Evolutionary conservation across 495 filamentous ascomycete genomes (phyloP), one percentile per base, ranked within the genome.

Genomic region (Podospora anserina): DNA sequence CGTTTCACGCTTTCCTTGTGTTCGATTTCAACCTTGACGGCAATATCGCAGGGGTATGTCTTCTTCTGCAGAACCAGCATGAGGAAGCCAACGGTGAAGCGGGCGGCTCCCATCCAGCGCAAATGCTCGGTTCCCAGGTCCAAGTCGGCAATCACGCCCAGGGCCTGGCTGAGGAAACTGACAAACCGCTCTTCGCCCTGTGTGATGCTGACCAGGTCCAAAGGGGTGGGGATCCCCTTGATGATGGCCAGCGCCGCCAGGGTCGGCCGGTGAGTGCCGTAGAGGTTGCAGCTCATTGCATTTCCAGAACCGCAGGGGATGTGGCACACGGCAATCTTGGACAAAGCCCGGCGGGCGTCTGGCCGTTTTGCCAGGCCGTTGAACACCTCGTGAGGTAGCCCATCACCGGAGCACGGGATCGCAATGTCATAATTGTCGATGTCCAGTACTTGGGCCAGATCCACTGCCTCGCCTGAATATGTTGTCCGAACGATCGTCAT

Each of bases 241-340:
- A 97, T 84, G 19, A 97, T 88, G 4, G 86, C 86, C 69, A 99
- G 76, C 9, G 94, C 90, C 3, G 93, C 92, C 62, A 92, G 74
- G 63, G 88, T 90, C 13, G 90, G 86, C 69, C 87, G 90, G 44
- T 88, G 86, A 1, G 92, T 95, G 2, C 94, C 95, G 64, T 90
- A 91, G 44, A 96, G 80, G 72, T 97, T 97, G 83, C 90, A 91
- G 59, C 90, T 90, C 91, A 98, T 90, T 27, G 92, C 94, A 76
- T 99, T 99, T 3, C 94, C 95, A 59, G 91, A 92, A 6, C 95
- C 95, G 74, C 94, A 95, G 9, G 95, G 95, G 9, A 99, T 83
- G 73, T 96, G 88, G n/a, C 89, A 88, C 11, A 99, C 87, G 9
- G 95, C 92, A n/a, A 97, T 77, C 71, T 90, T 91, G 4, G 81